A percentile compares a stretch with the other conserved stretches of the same genome.
Evolutionary conservation across 2,329 filamentous ascomycete species (phyloP).

Genomic region (Colletotrichum higginsianum): DNA sequence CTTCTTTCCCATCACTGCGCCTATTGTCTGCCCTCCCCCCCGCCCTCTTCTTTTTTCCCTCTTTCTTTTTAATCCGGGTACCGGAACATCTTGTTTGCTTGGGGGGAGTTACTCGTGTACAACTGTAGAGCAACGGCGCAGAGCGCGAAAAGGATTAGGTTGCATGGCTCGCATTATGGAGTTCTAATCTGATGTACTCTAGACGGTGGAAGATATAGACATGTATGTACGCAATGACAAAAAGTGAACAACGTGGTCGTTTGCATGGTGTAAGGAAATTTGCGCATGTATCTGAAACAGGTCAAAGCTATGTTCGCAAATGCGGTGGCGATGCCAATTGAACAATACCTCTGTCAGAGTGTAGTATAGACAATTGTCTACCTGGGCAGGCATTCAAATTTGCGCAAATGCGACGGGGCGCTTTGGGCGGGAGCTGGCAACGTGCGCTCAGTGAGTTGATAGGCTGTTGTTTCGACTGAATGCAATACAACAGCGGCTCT

Average conservation of each 20-base stretch:
- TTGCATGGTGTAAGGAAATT: background rate
- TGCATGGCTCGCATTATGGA: constrained; percentile 54
- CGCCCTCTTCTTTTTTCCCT: too few species aligned
- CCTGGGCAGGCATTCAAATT: too few species aligned
- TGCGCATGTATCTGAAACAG: background rate
- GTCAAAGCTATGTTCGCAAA: background rate
- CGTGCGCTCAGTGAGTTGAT: too few species aligned
- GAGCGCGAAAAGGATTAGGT: constrained; percentile 52
- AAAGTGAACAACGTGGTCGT: background rate
- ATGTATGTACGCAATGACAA: constrained; percentile 56
- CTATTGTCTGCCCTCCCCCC: background rate
- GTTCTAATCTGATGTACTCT: constrained; percentile 59
- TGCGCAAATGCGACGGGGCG: too few species aligned
- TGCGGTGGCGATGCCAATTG: background rate
- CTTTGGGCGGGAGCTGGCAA: too few species aligned
- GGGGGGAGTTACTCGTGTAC: constrained; percentile 46
- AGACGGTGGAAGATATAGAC: constrained; percentile 59
- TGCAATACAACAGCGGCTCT: background rate
- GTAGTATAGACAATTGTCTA: too few species aligned
- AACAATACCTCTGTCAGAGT: too few species aligned
- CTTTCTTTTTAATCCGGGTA: constrained; percentile 24
- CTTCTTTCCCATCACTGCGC: constrained; percentile 26
- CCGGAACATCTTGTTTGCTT: constrained; percentile 16
- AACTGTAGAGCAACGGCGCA: constrained; percentile 56
- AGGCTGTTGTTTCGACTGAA: background rate